Base-by-base conservation (phyloP, 2,329 filamentous ascomycete genomes). In the Pezicula neosporulosa region DNA sequence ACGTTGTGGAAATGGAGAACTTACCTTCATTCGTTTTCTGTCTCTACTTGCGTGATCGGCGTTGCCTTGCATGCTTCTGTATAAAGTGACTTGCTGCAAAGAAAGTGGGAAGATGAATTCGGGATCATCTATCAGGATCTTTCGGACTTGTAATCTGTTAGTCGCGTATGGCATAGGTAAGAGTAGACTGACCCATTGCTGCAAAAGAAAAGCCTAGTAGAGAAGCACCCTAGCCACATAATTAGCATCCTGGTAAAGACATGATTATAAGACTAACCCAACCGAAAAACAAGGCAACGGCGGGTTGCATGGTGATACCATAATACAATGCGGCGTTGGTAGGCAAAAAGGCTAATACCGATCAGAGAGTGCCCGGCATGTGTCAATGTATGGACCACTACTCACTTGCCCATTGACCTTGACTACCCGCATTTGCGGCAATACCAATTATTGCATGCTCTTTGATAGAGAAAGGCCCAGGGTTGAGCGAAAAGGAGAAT, bases 391-490 rank as follows among this genome's bases (percentile, higher is more conserved):
- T 21, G 21, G 41, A 15, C 6, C 8, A 9, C 24, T 9, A 43
- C 41, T 21, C 10, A 43, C 41, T 43, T 10, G 41, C 41, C 41
- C 41, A 43, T 43, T 43, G 41, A 15, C 41, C 41, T 15, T 43
- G 41, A 21, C 41, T 43, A 19, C 41, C 41, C 21, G 41, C 74
- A 77, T 77, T 50, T 15, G 48, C 48, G 33, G 85, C 85, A 57
- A 85, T 79, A 16, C 82, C 79, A 50, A 86, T 84, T 55, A 86
- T 77, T 44, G 80, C 69, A 62, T 86, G 83, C 62, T 86, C 83
- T 66, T 86, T 87, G 63, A 84, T 75, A 60, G 84, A 86, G 67
- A 86, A 86, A 0, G 82, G 82, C 0, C 83, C 82, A 0, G 83
- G 82, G 49, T 86, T 86, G 18, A 43, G 41, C 13, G 41, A 43